Conservation (phyloP, 345 rosid species). For the Eucalyptus erythrocorys region DNA sequence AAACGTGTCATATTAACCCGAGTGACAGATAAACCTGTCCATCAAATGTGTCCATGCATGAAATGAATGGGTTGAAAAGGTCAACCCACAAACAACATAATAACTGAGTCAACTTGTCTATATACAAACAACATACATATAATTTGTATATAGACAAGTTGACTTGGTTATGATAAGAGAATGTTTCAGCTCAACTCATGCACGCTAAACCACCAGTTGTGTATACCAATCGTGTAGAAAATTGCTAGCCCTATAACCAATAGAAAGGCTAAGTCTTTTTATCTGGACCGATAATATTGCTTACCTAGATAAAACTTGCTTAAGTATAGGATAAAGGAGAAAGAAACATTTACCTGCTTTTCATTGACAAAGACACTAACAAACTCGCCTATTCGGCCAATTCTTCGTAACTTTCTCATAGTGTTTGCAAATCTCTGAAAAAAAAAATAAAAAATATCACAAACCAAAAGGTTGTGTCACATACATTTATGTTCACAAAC, state of each 20-base stretch:
- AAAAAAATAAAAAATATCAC: not conserved
- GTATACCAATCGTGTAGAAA: not conserved
- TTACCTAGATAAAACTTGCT: not conserved
- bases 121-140: not conserved
- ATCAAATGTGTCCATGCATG: not conserved
- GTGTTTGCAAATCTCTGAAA: conserved; percentile 55
- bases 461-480: not conserved
- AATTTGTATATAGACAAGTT: not conserved
- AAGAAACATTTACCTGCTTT: conserved; percentile 60
- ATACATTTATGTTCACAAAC: not conserved
- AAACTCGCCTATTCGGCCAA: conserved; percentile 88
- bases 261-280: not conserved
- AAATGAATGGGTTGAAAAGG: not conserved
- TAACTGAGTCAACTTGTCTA: no score
- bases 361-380: conserved; percentile 81
- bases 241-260: not conserved
- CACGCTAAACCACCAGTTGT: not conserved
- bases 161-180: not conserved
- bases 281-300: not conserved
- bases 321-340: not conserved
- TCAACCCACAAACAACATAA: not conserved
- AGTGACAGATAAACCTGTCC: not conserved
- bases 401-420: conserved; percentile 77
- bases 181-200: not conserved
- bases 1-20: not conserved